Conservation (phyloP, 2,329 filamentous ascomycete genomes). For the Arthrinium phaeospermum region DNA sequence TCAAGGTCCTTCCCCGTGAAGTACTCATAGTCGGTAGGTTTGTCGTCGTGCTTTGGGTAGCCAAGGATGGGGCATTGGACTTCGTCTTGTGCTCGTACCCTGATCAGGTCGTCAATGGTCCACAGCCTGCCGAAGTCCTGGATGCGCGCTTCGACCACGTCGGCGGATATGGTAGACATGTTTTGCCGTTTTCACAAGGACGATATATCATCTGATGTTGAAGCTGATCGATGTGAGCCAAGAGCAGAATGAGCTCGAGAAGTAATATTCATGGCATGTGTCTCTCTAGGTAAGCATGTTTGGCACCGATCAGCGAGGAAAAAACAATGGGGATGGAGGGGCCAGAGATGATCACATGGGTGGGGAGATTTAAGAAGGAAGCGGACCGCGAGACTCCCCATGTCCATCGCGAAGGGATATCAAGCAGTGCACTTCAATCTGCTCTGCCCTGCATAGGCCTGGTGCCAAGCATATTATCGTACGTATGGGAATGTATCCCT, state of each 20-base stretch:
- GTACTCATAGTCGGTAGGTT: constrained; percentile 43
- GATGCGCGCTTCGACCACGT: constrained; percentile 36
- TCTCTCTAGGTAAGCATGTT: background rate
- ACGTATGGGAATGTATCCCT: background rate
- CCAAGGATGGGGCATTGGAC: constrained; percentile 48
- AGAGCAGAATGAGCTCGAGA: background rate
- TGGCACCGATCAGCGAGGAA: background rate
- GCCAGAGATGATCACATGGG: background rate
- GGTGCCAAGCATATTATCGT: background rate
- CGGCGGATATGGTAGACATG: constrained; percentile 37
- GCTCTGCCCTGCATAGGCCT: background rate
- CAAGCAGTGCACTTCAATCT: background rate
- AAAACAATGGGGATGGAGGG: background rate
- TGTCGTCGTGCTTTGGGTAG: constrained; percentile 42
- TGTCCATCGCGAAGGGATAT: background rate
- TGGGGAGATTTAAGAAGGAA: background rate
- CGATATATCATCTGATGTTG: background rate
- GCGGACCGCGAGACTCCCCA: background rate
- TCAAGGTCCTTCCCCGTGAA: constrained; percentile 48
- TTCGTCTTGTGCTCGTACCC: constrained; percentile 43
- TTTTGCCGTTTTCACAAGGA: background rate
- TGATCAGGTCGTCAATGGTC: constrained; percentile 48
- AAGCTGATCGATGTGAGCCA: background rate
- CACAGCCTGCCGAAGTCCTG: constrained; percentile 44
- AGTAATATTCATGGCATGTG: background rate